Conservation (phyloP, 129 eudicot species). For the Pulicaria dysenterica region DNA sequence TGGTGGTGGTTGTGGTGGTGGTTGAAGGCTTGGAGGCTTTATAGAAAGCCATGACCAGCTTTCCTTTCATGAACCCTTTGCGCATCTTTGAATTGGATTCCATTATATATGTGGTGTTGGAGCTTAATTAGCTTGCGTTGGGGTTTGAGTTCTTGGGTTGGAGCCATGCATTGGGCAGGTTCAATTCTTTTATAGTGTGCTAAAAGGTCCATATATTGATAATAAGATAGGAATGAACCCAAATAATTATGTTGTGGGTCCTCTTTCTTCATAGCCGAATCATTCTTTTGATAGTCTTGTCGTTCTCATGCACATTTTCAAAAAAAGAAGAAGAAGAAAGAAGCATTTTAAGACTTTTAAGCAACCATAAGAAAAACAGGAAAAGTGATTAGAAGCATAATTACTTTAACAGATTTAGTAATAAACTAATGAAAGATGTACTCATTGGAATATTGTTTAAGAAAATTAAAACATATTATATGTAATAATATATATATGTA, state of each 20-base stretch:
- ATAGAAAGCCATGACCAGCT: slow-evolving; percentile 46
- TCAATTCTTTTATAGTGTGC: slow-evolving; percentile 27
- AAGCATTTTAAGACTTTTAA: slow-evolving; percentile 20
- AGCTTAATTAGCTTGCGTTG: not conserved
- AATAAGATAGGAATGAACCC: slow-evolving; percentile 36
- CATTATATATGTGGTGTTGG: slow-evolving; percentile 30
- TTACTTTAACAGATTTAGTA: not conserved
- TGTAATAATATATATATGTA: no score
- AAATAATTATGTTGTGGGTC: slow-evolving; percentile 23
- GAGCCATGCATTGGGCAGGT: slow-evolving; percentile 15
- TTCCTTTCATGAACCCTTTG: slow-evolving; percentile 58
- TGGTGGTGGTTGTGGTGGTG: slow-evolving; percentile 29
- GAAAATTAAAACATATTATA: no score
- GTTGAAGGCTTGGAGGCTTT: slow-evolving; percentile 45
- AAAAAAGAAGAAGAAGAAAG: slow-evolving; percentile 1
- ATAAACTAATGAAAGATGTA: not conserved
- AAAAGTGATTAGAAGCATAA: slow-evolving; percentile 14
- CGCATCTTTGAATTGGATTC: slow-evolving; percentile 57
- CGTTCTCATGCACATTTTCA: slow-evolving; percentile 32
- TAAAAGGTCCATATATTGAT: slow-evolving; percentile 15
- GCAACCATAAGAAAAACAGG: not conserved
- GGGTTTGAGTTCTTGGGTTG: slow-evolving; percentile 21
- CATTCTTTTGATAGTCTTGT: slow-evolving; percentile 39
- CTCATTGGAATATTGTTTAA: no score
- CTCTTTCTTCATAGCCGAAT: slow-evolving; percentile 30